Conservation (phyloP, 1,284 basidiomycete species). For the Caloboletus inedulis region DNA sequence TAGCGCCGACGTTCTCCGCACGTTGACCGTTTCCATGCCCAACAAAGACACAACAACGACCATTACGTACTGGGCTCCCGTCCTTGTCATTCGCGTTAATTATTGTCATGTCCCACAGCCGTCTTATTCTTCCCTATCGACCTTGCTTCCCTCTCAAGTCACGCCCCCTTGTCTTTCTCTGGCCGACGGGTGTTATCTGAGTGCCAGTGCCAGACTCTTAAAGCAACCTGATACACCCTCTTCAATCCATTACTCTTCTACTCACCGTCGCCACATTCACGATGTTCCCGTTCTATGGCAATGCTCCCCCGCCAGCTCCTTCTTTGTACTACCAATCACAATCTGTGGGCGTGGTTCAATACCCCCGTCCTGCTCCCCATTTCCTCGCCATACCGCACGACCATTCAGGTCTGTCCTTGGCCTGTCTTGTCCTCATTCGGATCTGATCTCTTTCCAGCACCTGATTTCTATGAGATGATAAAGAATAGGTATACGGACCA, state of each 20-base stretch:
- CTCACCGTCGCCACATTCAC: neutral
- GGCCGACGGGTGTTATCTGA: neutral
- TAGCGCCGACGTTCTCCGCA: no score
- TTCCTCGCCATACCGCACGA: neutral
- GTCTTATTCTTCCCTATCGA: constrained; percentile 13
- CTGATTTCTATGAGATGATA: constrained; percentile 8
- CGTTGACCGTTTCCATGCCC: neutral
- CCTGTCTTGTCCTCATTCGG: neutral
- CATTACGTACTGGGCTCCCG: neutral
- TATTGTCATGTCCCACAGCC: neutral
- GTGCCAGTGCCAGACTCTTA: constrained; percentile 8
- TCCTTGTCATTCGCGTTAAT: neutral
- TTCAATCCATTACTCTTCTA: neutral
- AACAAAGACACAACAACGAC: constrained; percentile 13
- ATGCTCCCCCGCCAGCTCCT: neutral
- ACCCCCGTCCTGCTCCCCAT: constrained; percentile 1
- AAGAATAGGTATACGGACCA: neutral
- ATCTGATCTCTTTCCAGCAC: constrained; percentile 14
- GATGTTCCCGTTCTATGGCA: constrained; percentile 8
- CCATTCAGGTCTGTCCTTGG: constrained; percentile 12
- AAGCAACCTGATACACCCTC: neutral
- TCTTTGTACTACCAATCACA: neutral
- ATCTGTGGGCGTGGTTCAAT: neutral
- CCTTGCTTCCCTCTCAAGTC: neutral
- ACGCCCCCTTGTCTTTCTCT: neutral